phyloP scores from a whole-genome alignment of 371 early-diverging fungal genomes.

The Encephalitozoon intestinalis region DNA sequence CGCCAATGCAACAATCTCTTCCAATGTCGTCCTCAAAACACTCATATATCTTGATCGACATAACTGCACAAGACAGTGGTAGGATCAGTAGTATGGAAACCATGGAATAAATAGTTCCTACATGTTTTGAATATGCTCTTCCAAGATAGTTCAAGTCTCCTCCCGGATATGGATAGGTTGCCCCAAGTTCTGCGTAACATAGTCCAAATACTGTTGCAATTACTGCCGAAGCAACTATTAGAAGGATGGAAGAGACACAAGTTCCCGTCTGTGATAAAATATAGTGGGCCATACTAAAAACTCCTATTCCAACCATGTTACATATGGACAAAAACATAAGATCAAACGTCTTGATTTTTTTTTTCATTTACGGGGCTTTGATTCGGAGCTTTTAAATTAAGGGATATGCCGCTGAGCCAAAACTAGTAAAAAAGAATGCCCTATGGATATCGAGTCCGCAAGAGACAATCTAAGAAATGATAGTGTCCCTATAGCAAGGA shows the following conservation, averaged over 20 bases:
- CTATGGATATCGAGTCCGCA: constrained; percentile 4
- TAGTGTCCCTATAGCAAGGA: constrained; percentile 31
- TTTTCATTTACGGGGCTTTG: not conserved
- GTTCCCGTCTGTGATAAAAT: not conserved
- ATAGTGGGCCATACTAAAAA: constrained; percentile 1
- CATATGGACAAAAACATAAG: constrained; percentile 6
- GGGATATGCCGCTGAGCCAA: not conserved
- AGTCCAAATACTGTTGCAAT: constrained; percentile 17
- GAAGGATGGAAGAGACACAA: not conserved
- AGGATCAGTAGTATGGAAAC: constrained; percentile 17
- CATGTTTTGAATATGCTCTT: constrained; percentile 5
- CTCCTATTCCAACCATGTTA: constrained; percentile 19
- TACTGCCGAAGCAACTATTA: not conserved
- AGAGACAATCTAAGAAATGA: not conserved
- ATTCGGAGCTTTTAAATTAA: not conserved
- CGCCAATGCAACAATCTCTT: not conserved
- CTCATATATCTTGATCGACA: constrained; percentile 3
- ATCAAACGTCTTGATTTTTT: not conserved
- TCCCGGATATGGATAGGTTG: constrained; percentile 32
- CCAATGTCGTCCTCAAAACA: not conserved
- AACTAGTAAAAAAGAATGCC: not conserved
- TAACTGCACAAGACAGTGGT: constrained; percentile 23
- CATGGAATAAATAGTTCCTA: not conserved
- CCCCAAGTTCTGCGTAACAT: constrained; percentile 47
- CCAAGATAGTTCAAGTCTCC: constrained; percentile 29